phyloP scores from a whole-genome alignment of 2,329 filamentous ascomycete species.

The Sordariomycetes sp. region DNA sequence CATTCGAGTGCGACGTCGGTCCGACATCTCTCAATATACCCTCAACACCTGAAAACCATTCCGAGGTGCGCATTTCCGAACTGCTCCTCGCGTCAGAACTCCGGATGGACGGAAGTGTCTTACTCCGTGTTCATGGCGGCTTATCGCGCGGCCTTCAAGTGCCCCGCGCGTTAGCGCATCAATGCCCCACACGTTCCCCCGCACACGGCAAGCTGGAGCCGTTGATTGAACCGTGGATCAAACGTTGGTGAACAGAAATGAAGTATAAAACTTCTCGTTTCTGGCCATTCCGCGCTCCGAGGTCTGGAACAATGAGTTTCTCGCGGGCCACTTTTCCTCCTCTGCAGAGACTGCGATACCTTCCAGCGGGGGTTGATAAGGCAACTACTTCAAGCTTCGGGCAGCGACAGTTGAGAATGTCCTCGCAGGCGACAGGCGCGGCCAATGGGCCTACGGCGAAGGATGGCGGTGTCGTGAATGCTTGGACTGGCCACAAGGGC shows the following conservation, averaged over 20 bases:
- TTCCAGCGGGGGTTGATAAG: neutral
- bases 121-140: neutral
- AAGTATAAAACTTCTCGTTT: neutral
- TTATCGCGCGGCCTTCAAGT: neutral
- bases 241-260: neutral
- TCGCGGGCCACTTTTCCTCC: neutral
- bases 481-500: constrained; percentile 25
- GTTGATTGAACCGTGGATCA: neutral
- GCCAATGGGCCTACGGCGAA: neutral
- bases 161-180: neutral
- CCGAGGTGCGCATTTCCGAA: neutral
- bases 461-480: neutral
- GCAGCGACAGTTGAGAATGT: neutral
- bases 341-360: neutral
- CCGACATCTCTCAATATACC: too few species aligned
- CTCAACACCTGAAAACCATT: neutral
- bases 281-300: neutral
- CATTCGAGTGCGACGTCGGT: too few species aligned
- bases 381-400: neutral
- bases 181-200: neutral
- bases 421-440: neutral
- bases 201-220: neutral
- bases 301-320: neutral
- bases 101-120: too few species aligned
- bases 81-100: too few species aligned